These are phyloP conservation scores for Olyra latifolia DNA, from an alignment of 176 grass and related monocot genomes.

Conservation along the genomic window DNA sequence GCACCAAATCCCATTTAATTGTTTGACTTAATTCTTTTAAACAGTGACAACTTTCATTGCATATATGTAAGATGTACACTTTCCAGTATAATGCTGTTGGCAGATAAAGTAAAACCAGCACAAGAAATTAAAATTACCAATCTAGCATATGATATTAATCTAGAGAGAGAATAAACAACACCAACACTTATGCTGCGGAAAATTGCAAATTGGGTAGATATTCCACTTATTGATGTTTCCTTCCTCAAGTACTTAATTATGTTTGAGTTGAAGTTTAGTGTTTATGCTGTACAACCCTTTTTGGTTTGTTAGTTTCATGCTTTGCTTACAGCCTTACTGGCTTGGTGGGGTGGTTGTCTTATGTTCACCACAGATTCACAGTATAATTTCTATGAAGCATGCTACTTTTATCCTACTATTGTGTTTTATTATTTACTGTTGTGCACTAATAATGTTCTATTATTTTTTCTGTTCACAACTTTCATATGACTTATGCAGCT, in stretches of 20 bases:
- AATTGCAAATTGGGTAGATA: not conserved
- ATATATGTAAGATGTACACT: not conserved
- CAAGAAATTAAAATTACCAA: not conserved
- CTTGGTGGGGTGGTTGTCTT: not conserved
- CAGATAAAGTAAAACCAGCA: not conserved
- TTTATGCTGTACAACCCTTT: not conserved
- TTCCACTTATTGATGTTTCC: not conserved
- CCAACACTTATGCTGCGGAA: not conserved
- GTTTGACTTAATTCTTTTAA: not conserved
- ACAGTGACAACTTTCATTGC: not conserved
- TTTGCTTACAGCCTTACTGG: not conserved
- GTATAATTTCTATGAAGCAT: not conserved
- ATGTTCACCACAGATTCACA: not conserved
- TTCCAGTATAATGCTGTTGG: not conserved
- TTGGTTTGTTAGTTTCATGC: not conserved
- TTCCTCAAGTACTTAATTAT: conserved; percentile 5
- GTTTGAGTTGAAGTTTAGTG: not conserved
- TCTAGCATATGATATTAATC: not conserved
- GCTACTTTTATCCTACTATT: conserved; percentile 18
- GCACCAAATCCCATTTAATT: not conserved
- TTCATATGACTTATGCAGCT: conserved; percentile 17
- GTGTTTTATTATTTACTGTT: not conserved
- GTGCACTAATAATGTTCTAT: not conserved
- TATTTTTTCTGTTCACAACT: not conserved
- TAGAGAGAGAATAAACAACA: not conserved